Evolutionary conservation across 2,329 filamentous ascomycete species (phyloP).

Genomic region (Harringtonia lauricola): DNA sequence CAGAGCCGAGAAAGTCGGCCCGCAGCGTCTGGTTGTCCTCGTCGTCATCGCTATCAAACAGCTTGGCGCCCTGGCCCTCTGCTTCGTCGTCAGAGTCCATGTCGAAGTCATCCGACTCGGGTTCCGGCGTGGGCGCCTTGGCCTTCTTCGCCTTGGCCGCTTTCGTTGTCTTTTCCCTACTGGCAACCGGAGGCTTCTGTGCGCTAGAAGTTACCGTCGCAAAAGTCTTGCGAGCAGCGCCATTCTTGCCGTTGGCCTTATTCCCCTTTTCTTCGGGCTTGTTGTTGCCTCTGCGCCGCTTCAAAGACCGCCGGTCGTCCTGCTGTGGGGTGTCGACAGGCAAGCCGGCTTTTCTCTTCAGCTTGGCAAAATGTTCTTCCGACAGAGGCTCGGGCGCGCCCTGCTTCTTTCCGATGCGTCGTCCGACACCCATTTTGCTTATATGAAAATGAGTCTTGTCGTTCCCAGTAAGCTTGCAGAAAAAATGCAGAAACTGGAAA

Average conservation of each 20-base stretch:
- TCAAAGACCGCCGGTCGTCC: conserved; percentile 47
- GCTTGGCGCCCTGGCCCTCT: too few species aligned
- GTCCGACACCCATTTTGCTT: conserved; percentile 66
- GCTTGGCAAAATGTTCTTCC: conserved; percentile 63
- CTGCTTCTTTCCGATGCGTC: conserved; percentile 86
- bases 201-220: too few species aligned
- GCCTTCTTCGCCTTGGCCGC: conserved; percentile 16
- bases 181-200: too few species aligned
- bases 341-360: conserved; percentile 75
- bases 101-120: conserved; percentile 12
- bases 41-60: conserved; percentile 18
- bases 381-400: conserved; percentile 74
- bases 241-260: conserved; percentile 8
- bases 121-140: conserved; percentile 12
- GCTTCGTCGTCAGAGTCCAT: conserved; percentile 22
- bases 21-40: conserved; percentile 26
- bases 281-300: conserved; percentile 29
- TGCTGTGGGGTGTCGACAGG: conserved; percentile 43
- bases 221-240: conserved; percentile 9
- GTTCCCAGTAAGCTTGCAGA: too few species aligned
- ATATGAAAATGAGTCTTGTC: too few species aligned
- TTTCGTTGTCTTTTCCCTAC: conserved; percentile 5
- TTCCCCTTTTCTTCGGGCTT: conserved; percentile 23
- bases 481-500: too few species aligned
- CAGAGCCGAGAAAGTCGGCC: conserved; percentile 13